phyloP scores from a whole-genome alignment of 2,329 filamentous ascomycete species.

The Moelleriella libera region DNA sequence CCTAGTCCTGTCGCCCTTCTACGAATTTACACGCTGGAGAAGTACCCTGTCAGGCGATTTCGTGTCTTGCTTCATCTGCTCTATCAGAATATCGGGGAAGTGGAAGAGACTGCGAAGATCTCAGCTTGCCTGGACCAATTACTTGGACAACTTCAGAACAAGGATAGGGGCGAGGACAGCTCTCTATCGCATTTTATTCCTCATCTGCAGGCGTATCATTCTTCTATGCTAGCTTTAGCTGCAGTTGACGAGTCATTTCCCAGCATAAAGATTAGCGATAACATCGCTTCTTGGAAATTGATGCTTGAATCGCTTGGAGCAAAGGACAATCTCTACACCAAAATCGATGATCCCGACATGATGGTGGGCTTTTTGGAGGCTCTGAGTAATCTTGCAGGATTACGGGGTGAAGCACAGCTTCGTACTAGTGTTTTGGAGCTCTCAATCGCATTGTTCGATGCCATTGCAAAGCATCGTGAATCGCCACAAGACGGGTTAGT shows the following conservation, averaged over 20 bases:
- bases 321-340: conserved; percentile 24
- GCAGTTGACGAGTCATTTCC: conserved; percentile 18
- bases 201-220: conserved; percentile 31
- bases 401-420: conserved; percentile 33
- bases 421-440: conserved; percentile 33
- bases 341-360: conserved; percentile 33
- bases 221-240: conserved; percentile 28
- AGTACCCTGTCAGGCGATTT: conserved; percentile 37
- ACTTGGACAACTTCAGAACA: conserved; percentile 18
- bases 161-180: conserved; percentile 28
- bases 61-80: conserved; percentile 36
- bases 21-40: conserved; percentile 32
- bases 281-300: conserved; percentile 28
- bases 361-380: conserved; percentile 36
- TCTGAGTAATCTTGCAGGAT: conserved; percentile 33
- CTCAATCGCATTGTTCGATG: conserved; percentile 24
- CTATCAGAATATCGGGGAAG: conserved; percentile 31
- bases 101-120: conserved; percentile 23
- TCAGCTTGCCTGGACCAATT: conserved; percentile 23
- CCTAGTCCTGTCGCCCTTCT: conserved; percentile 31
- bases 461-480: conserved; percentile 14
- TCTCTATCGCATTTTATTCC: conserved; percentile 28
- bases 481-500: conserved; percentile 25
- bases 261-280: conserved; percentile 17
- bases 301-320: conserved; percentile 24